These are phyloP conservation scores for Aspergillus costaricaensis DNA, from an alignment of 2,329 filamentous ascomycete genomes.

Conservation along the genomic window DNA sequence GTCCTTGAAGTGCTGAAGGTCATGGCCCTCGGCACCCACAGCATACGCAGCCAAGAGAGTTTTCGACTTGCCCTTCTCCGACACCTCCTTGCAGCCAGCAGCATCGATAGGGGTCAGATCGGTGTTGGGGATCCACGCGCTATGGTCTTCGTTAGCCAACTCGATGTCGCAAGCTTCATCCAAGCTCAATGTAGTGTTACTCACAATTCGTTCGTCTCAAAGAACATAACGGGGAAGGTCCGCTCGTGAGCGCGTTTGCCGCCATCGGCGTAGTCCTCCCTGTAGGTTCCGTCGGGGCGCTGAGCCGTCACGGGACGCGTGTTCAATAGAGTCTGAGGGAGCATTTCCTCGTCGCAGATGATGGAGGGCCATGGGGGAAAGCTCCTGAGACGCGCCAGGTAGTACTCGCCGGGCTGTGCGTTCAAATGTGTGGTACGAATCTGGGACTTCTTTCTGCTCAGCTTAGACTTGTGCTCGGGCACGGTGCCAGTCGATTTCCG, in stretches of 20 bases:
- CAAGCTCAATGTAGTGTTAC: constrained; percentile 42
- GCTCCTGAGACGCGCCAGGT: constrained; percentile 89
- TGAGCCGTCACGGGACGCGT: constrained; percentile 81
- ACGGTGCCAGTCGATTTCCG: constrained; percentile 73
- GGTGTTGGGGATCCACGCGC: constrained; percentile 88
- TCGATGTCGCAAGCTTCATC: not conserved
- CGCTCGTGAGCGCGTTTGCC: constrained; percentile 83
- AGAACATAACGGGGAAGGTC: constrained; percentile 92
- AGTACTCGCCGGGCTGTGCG: constrained; percentile 87
- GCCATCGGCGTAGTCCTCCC: constrained; percentile 82
- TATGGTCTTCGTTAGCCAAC: constrained; percentile 44
- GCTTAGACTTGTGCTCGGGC: constrained; percentile 69
- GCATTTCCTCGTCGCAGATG: constrained; percentile 91
- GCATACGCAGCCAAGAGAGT: constrained; percentile 75
- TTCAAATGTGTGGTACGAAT: constrained; percentile 70
- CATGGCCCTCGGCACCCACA: constrained; percentile 75
- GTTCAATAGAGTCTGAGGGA: constrained; percentile 74
- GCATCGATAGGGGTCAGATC: constrained; percentile 76
- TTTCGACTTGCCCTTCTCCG: constrained; percentile 77
- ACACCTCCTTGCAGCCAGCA: constrained; percentile 66
- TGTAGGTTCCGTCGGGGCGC: constrained; percentile 79
- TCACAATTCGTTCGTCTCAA: constrained; percentile 96
- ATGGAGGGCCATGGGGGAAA: constrained; percentile 94
- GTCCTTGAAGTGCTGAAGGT: constrained; percentile 79
- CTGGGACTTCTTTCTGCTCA: constrained; percentile 82